Evolutionary conservation across 2,329 filamentous ascomycete genomes (phyloP), one percentile per base, ranked within the genome.

Genomic region (Cyphellophora europaea): DNA sequence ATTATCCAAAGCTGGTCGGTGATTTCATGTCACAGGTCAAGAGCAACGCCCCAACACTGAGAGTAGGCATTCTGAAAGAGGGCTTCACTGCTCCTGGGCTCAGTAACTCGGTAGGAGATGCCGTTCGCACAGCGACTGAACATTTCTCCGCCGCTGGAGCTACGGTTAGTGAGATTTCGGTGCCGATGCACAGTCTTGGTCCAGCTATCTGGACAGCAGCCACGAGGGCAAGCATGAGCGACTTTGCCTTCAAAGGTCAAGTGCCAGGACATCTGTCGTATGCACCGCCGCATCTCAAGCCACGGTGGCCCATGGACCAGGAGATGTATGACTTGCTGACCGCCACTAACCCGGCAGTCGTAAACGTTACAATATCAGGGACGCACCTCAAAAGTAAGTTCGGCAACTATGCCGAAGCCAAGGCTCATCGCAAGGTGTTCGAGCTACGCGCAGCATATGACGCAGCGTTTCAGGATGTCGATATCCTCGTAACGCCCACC

Each of bases 401-500:
- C 31, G 52, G 53, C 0, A 42, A 51, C 3, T 42, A 44, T 5
- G 49, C 60, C 6, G 56, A 63, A 19, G 60, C 57, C 19, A 70
- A 71, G 50, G 65, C 65, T 0, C 55, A 68, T 38, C 58, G 60
- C 27, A 62, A 67, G 36, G 61, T 63, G 1, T 59, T 61, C 32
- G 52, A 69, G 48, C 52, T 72, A 15, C 56, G 65, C 3, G 63
- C 58, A 4, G 65, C 63, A 3, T 72, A 72, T 45, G 66, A 71
- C 43, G 41, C 44, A 10, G 65, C 57, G 0, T 47, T 71, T 5
- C 48, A 51, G 15, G 47, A 57, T 1, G 54, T 63, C n/a, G 69
- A 72, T 43, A 57, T 72, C 4, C 50, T 72, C 6, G 44, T 72
- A 27, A 64, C 65, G 36, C 68, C 69, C 0, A 59, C 62, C 5